Conservation (phyloP, 768 basidiomycete species). For the Strobilomyces echinocephalus region DNA sequence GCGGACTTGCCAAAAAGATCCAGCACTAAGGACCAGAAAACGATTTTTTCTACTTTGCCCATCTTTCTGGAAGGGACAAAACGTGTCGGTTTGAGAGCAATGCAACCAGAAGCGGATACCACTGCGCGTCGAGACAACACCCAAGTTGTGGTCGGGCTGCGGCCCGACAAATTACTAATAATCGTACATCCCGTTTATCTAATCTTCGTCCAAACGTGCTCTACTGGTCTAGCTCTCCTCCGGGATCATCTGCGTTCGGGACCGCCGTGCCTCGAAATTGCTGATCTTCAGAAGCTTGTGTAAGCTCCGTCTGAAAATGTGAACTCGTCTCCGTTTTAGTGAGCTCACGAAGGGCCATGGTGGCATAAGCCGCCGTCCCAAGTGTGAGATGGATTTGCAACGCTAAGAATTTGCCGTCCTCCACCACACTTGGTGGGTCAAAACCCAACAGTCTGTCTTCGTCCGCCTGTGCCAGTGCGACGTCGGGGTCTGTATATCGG, state of each 20-base stretch:
- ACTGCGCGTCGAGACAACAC: no score
- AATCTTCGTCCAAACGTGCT: background rate
- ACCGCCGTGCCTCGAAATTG: conserved; percentile 56
- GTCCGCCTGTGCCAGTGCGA: conserved; percentile 88
- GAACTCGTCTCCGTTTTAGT: conserved; percentile 95
- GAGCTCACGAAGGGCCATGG: conserved; percentile 94
- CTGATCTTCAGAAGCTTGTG: conserved; percentile 76
- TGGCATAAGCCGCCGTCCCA: conserved; percentile 92
- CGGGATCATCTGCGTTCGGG: conserved; percentile 22
- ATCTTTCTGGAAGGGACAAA: conserved; percentile 30
- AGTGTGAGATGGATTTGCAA: conserved; percentile 82
- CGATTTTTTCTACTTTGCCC: conserved; percentile 70
- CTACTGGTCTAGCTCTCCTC: conserved; percentile 10
- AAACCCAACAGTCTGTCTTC: conserved; percentile 87
- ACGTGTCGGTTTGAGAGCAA: background rate
- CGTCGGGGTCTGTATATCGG: conserved; percentile 89
- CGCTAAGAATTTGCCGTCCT: conserved; percentile 81
- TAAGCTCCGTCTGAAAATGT: conserved; percentile 80
- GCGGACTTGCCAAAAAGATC: conserved; percentile 67
- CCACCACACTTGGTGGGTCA: conserved; percentile 59
- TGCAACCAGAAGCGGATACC: background rate
- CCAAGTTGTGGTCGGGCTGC: no score
- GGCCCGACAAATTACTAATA: no score
- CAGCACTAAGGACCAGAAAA: conserved; percentile 86
- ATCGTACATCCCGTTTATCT: background rate